These are phyloP conservation scores for Lasiosphaeria ovina DNA, from an alignment of 495 filamentous ascomycete species.

Conservation along the genomic window DNA sequence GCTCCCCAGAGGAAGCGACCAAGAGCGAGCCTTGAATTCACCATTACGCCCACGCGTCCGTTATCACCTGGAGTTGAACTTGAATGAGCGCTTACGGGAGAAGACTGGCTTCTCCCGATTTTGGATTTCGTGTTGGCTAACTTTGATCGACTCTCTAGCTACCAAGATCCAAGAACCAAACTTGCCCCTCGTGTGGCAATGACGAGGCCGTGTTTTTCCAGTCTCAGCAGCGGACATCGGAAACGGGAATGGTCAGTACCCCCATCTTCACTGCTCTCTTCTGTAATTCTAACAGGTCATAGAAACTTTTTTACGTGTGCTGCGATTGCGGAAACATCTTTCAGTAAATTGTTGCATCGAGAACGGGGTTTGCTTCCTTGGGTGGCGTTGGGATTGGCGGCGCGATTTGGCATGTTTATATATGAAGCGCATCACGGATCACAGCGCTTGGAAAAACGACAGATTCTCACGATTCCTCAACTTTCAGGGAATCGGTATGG, in stretches of 20 bases:
- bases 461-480: too few relatives aligned
- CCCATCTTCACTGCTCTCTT: neutral
- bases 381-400: neutral
- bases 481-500: too few relatives aligned
- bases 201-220: constrained; percentile 95
- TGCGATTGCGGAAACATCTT: constrained; percentile 88
- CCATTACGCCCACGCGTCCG: too few relatives aligned
- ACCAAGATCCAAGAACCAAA: constrained; percentile 70
- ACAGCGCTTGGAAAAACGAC: too few relatives aligned
- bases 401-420: too few relatives aligned
- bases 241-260: constrained; percentile 90
- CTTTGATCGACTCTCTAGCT: constrained; percentile 55
- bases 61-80: too few relatives aligned
- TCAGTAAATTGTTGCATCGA: constrained; percentile 41
- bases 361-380: neutral
- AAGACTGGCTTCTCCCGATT: too few relatives aligned
- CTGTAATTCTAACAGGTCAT: neutral
- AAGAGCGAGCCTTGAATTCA: too few relatives aligned
- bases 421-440: too few relatives aligned
- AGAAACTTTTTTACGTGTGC: constrained; percentile 99
- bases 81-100: too few relatives aligned
- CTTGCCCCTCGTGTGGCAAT: constrained; percentile 80
- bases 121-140: neutral
- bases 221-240: constrained; percentile 90
- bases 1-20: too few relatives aligned